These are phyloP conservation scores for Aschersonia sp. DNA, from an alignment of 2,329 filamentous ascomycete genomes.

Conservation along the genomic window DNA sequence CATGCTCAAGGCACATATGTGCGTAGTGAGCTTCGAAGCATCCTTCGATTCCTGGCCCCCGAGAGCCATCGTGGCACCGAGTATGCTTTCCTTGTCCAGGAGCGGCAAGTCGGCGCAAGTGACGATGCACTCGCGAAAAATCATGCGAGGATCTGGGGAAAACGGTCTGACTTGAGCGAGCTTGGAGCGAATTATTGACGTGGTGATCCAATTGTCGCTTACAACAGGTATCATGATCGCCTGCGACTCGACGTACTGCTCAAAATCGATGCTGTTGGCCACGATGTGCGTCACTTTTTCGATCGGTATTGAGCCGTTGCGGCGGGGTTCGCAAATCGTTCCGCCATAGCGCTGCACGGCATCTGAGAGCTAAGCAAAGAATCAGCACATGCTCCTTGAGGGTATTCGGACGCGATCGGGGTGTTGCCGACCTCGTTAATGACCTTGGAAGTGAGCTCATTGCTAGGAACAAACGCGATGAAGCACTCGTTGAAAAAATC, in stretches of 20 bases:
- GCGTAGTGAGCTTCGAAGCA: conserved; percentile 63
- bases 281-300: conserved; percentile 39
- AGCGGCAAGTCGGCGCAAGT: conserved; percentile 73
- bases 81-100: conserved; percentile 82
- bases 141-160: conserved; percentile 80
- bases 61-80: conserved; percentile 76
- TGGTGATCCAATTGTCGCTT: conserved; percentile 64
- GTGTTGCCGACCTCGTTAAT: conserved; percentile 22
- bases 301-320: conserved; percentile 33
- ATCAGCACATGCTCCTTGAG: conserved; percentile 2
- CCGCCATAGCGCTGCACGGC: conserved; percentile 35
- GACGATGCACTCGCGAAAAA: conserved; percentile 73
- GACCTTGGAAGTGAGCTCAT: conserved; percentile 21
- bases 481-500: conserved; percentile 26
- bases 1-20: conserved; percentile 70
- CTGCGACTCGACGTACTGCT: conserved; percentile 63
- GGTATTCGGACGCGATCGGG: neutral
- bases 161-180: conserved; percentile 67
- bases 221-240: conserved; percentile 74
- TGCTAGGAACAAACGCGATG: conserved; percentile 31
- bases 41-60: conserved; percentile 67
- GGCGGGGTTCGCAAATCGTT: conserved; percentile 28
- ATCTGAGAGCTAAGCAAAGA: conserved; percentile 20
- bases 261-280: conserved; percentile 74
- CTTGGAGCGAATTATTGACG: conserved; percentile 54